Evolutionary conservation across 768 basidiomycete species (phyloP).

Genomic region (Mycena pura): DNA sequence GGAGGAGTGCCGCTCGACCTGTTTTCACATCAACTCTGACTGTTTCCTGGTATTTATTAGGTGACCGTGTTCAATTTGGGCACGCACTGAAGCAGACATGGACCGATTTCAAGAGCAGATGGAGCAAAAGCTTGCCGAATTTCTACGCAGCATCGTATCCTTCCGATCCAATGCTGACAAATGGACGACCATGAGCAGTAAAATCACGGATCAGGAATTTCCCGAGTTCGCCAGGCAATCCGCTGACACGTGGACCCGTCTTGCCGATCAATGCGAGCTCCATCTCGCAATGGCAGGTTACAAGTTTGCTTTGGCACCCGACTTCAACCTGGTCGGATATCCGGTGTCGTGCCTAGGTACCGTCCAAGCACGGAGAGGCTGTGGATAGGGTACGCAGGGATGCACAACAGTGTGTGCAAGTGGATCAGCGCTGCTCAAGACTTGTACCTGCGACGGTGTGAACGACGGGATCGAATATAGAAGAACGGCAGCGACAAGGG

Average conservation of each 20-base stretch:
- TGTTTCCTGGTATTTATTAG: background rate
- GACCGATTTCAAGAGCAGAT: slow-evolving; percentile 18
- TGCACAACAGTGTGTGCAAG: no score
- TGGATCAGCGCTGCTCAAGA: no score
- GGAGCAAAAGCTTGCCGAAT: slow-evolving; percentile 16
- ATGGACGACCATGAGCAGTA: background rate
- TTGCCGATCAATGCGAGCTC: background rate
- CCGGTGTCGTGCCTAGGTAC: no score
- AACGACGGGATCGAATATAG: no score
- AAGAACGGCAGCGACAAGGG: no score
- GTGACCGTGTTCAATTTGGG: slow-evolving; percentile 10
- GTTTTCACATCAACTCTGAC: background rate
- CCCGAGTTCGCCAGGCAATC: background rate
- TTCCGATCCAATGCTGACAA: background rate
- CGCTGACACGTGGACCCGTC: background rate
- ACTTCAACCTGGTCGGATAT: background rate
- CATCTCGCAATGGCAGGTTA: slow-evolving; percentile 2
- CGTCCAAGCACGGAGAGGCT: no score
- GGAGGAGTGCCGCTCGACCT: background rate
- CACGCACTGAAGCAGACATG: slow-evolving; percentile 10
- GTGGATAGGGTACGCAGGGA: no score
- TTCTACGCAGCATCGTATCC: background rate
- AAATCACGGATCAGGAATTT: background rate
- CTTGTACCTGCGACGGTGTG: no score
- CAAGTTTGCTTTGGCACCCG: background rate